phyloP scores from a whole-genome alignment of 176 grass and related monocot species.

The Leersia perrieri region DNA sequence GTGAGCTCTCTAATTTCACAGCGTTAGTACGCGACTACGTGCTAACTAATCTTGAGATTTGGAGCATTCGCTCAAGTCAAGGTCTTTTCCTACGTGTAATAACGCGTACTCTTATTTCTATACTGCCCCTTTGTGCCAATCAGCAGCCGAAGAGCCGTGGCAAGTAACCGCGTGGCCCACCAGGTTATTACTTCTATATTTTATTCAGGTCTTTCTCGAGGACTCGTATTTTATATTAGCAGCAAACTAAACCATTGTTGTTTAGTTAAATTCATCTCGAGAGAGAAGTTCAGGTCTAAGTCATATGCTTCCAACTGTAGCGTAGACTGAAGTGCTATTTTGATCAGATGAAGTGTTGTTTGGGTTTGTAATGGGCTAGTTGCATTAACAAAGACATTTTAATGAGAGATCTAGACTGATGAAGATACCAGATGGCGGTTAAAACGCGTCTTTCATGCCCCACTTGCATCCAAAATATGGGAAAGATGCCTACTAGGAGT shows the following conservation, averaged over 20 bases:
- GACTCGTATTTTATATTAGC: not conserved
- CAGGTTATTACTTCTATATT: not conserved
- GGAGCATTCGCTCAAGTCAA: slow-evolving; percentile 25
- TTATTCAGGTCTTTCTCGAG: not conserved
- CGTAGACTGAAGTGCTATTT: not conserved
- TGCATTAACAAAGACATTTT: slow-evolving; percentile 15
- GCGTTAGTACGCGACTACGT: not conserved
- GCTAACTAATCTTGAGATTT: slow-evolving; percentile 3
- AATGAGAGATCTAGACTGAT: not conserved
- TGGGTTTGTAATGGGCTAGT: not conserved
- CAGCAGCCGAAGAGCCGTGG: not conserved
- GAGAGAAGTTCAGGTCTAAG: not conserved
- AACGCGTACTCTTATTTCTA: slow-evolving; percentile 38
- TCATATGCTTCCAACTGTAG: not conserved
- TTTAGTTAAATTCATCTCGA: not conserved
- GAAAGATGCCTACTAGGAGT: not conserved
- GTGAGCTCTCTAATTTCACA: not conserved
- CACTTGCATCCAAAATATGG: not conserved
- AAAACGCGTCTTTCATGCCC: slow-evolving; percentile 25
- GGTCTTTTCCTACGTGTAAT: slow-evolving; percentile 51
- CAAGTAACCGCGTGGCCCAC: slow-evolving; percentile 41
- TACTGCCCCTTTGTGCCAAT: not conserved
- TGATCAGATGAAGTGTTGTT: not conserved
- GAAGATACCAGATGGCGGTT: slow-evolving; percentile 2
- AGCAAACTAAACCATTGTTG: not conserved